Percentiles rank a stretch among this genome's conserved stretches.
Evolutionary conservation across 768 basidiomycete genomes (phyloP).

Genomic region (Kwoniella dejecticola): DNA sequence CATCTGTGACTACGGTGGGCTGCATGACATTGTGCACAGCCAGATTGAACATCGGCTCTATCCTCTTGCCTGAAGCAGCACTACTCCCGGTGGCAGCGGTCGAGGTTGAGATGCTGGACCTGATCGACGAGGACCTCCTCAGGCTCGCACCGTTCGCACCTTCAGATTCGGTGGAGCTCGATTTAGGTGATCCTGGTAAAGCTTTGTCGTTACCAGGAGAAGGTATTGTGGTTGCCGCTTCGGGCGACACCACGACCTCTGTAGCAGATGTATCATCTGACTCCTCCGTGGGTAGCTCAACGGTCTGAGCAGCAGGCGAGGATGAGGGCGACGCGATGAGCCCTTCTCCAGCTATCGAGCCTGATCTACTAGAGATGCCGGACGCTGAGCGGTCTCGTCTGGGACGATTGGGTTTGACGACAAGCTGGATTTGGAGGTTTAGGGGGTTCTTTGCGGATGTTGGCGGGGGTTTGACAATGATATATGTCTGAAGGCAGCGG

Average conservation of each 20-base stretch:
- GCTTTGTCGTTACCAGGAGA: not conserved
- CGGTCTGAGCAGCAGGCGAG: constrained; percentile 9
- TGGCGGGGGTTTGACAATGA: constrained; percentile 87
- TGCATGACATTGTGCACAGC: constrained; percentile 54
- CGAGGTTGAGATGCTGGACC: constrained; percentile 27
- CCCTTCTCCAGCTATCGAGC: constrained; percentile 8
- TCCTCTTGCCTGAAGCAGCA: constrained; percentile 33
- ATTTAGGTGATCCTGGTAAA: constrained; percentile 11
- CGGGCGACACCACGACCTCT: not conserved
- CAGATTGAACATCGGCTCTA: constrained; percentile 54
- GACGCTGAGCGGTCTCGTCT: constrained; percentile 32
- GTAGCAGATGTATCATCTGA: constrained; percentile 8
- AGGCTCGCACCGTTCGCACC: constrained; percentile 6
- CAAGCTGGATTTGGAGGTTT: constrained; percentile 88
- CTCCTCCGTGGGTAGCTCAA: constrained; percentile 15
- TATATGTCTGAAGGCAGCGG: constrained; percentile 71
- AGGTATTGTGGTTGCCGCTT: not conserved
- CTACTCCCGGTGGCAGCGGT: constrained; percentile 28
- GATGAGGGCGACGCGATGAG: not conserved
- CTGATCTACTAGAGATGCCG: constrained; percentile 9
- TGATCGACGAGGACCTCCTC: constrained; percentile 19
- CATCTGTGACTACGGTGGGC: constrained; percentile 52
- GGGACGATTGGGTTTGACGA: constrained; percentile 52
- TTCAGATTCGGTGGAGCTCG: constrained; percentile 7
- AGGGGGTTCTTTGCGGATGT: constrained; percentile 80